Conservation (phyloP, 2,329 filamentous ascomycete species). For the Exophiala bonariae region DNA sequence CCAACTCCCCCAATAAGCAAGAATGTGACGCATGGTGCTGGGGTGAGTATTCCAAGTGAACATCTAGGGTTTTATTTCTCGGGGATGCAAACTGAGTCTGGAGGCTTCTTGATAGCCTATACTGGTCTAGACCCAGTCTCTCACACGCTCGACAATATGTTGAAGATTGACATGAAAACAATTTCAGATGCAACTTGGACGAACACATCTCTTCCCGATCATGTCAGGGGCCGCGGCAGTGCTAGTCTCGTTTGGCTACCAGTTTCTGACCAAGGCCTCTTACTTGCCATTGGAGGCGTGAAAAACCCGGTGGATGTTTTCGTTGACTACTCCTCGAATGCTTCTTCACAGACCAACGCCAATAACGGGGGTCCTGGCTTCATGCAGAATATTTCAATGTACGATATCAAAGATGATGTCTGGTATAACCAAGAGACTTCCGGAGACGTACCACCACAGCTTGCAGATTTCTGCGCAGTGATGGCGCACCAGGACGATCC, state of each 20-base stretch:
- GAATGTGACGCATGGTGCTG: slow-evolving; percentile 66
- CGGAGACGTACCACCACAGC: slow-evolving; percentile 36
- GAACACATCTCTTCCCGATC: slow-evolving; percentile 53
- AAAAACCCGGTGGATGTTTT: slow-evolving; percentile 9
- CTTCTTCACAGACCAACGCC: background rate
- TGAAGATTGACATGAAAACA: slow-evolving; percentile 59
- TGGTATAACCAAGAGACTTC: slow-evolving; percentile 42
- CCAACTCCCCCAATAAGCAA: slow-evolving; percentile 50
- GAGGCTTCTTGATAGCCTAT: slow-evolving; percentile 50
- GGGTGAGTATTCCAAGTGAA: slow-evolving; percentile 65
- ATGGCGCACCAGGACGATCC: slow-evolving; percentile 36
- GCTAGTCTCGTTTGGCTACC: slow-evolving; percentile 64
- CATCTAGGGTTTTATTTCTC: slow-evolving; percentile 71
- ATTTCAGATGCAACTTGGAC: slow-evolving; percentile 54
- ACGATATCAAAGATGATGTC: slow-evolving; percentile 32
- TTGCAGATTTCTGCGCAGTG: slow-evolving; percentile 40
- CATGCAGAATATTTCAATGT: slow-evolving; percentile 37
- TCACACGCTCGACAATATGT: slow-evolving; percentile 56
- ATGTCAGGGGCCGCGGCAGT: slow-evolving; percentile 57
- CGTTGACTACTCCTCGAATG: background rate
- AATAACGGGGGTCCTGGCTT: slow-evolving; percentile 26
- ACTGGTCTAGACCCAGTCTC: slow-evolving; percentile 38
- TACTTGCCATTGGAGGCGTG: slow-evolving; percentile 39
- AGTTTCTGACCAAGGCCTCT: slow-evolving; percentile 34
- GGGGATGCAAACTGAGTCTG: slow-evolving; percentile 54